Percentiles rank a stretch among this genome's conserved stretches.
phyloP scores from a whole-genome alignment of 805 yeast species.

The Scheffersomyces spartinae region DNA sequence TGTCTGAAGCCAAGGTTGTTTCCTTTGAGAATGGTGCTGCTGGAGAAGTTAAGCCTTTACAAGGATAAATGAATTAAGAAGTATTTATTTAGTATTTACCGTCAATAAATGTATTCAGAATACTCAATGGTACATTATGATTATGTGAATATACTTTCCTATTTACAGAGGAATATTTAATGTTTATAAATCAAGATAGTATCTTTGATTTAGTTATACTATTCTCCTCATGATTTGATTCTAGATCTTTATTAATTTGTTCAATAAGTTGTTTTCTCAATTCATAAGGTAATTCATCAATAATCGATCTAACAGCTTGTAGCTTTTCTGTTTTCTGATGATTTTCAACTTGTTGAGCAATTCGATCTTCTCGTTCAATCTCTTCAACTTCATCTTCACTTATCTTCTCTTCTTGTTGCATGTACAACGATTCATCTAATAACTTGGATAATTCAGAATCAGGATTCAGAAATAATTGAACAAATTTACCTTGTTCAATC shows the following conservation, averaged over 20 bases:
- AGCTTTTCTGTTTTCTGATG: too few species aligned
- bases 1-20: conserved; percentile 63
- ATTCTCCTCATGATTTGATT: too few species aligned
- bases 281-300: conserved; percentile 26
- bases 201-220: too few species aligned
- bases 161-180: too few species aligned
- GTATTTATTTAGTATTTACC: too few species aligned
- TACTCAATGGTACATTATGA: conserved; percentile 1
- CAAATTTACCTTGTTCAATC: conserved; percentile 42
- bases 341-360: conserved; percentile 10
- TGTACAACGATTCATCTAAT: too few species aligned
- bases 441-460: conserved; percentile 34
- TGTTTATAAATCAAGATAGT: too few species aligned
- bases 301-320: too few species aligned
- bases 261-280: conserved; percentile 15
- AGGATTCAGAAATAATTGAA: conserved; percentile 35
- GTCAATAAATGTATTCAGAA: too few species aligned
- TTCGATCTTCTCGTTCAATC: conserved; percentile 9
- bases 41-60: conserved; percentile 28
- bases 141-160: too few species aligned
- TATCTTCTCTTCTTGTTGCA: too few species aligned
- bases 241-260: conserved; percentile 12
- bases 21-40: conserved; percentile 60
- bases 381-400: conserved; percentile 15
- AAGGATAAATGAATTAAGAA: conserved; percentile 10